phyloP scores from a whole-genome alignment of 2,329 filamentous ascomycete genomes.

The Colletotrichum echinochloae region DNA sequence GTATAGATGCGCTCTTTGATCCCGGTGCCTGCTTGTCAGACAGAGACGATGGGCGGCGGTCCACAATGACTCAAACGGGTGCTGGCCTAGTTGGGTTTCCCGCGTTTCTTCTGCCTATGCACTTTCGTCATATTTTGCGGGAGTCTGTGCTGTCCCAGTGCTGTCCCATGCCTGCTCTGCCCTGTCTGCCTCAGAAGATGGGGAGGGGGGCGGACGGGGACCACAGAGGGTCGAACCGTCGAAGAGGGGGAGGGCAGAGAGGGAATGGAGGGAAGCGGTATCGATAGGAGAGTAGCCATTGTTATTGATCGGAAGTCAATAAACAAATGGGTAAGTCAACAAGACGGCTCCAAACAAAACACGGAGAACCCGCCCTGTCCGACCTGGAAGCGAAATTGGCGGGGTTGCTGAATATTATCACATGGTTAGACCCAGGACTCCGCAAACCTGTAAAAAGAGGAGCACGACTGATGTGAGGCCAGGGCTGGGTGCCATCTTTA shows the following conservation, averaged over 20 bases:
- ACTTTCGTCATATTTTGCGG: slow-evolving; percentile 5
- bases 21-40: neutral
- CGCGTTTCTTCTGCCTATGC: neutral
- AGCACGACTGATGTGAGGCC: neutral
- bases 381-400: slow-evolving; percentile 11
- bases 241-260: slow-evolving; percentile 13
- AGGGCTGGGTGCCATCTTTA: slow-evolving; percentile 4
- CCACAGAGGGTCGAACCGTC: slow-evolving; percentile 5
- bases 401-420: neutral
- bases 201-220: neutral
- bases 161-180: slow-evolving; percentile 1
- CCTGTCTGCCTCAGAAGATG: neutral
- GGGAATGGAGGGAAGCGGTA: slow-evolving; percentile 7
- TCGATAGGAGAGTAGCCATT: slow-evolving; percentile 28
- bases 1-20: neutral
- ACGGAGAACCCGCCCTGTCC: neutral
- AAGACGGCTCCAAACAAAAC: slow-evolving; percentile 18
- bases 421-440: neutral
- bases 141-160: slow-evolving; percentile 34
- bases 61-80: neutral
- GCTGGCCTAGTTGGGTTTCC: neutral
- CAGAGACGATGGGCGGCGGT: neutral
- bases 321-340: slow-evolving; percentile 23
- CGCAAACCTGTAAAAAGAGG: slow-evolving; percentile 6
- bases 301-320: slow-evolving; percentile 15